These are phyloP conservation scores for Geranomyces michiganensis DNA, from an alignment of 192 early-diverging fungal species.

Conservation along the genomic window DNA sequence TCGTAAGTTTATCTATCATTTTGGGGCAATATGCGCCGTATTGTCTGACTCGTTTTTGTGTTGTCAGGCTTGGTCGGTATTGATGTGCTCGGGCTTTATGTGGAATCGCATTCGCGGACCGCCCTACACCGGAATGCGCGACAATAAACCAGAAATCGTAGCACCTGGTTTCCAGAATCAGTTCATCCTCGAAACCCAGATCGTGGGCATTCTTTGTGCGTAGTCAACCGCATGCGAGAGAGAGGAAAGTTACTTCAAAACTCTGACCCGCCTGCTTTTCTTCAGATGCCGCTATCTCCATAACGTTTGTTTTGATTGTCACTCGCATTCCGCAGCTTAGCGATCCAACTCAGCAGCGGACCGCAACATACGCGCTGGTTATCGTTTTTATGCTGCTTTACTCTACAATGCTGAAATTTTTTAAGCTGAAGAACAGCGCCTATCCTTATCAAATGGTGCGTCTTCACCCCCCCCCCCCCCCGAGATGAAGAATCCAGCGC, in stretches of 20 bases:
- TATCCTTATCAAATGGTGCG: conserved; percentile 66
- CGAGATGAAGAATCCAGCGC: no score
- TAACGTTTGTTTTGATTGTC: conserved; percentile 58
- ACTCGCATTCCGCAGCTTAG: conserved; percentile 58
- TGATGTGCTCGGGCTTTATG: conserved; percentile 82
- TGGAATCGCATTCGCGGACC: conserved; percentile 83
- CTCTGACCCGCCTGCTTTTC: conserved; percentile 11
- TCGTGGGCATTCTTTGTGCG: conserved; percentile 74
- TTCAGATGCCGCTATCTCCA: conserved; percentile 63
- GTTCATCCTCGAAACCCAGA: conserved; percentile 71
- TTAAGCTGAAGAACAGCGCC: conserved; percentile 69
- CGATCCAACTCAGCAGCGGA: conserved; percentile 56
- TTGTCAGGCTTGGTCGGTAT: conserved; percentile 58
- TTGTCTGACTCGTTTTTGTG: not conserved
- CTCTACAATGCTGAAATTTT: conserved; percentile 65
- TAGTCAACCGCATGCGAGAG: not conserved
- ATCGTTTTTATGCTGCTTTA: conserved; percentile 68
- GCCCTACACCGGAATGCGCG: conserved; percentile 58
- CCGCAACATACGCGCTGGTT: conserved; percentile 61
- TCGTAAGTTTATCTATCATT: conserved; percentile 9
- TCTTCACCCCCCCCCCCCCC: no score
- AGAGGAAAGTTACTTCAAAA: not conserved
- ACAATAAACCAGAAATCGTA: conserved; percentile 63
- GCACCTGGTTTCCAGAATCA: conserved; percentile 70
- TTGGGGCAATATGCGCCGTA: not conserved